Evolutionary conservation across 2,329 filamentous ascomycete species (phyloP).

Genomic region (Amauroascus verrucosus): DNA sequence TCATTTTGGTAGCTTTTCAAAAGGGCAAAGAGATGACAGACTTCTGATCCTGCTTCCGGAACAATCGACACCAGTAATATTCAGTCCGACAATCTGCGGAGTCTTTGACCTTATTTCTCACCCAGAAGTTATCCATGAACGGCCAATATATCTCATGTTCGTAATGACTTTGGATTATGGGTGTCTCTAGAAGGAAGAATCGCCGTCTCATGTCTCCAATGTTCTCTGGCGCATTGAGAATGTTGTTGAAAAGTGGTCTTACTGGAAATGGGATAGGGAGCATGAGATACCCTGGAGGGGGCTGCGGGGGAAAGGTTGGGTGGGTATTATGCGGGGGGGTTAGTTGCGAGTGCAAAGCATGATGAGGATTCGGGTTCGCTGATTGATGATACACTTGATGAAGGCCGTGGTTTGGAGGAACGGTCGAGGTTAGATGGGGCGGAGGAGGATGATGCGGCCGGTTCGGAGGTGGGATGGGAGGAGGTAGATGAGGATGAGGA

Average conservation of each 20-base stretch:
- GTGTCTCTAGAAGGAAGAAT: slow-evolving; percentile 6
- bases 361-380: neutral
- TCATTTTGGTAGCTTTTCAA: neutral
- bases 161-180: slow-evolving; percentile 6
- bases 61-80: slow-evolving; percentile 12
- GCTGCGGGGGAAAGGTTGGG: neutral
- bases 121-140: slow-evolving; percentile 12
- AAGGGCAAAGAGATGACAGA: neutral
- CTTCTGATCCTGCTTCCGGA: slow-evolving; percentile 10
- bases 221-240: slow-evolving; percentile 10
- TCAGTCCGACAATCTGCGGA: slow-evolving; percentile 9
- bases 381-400: neutral
- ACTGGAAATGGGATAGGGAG: slow-evolving; percentile 7
- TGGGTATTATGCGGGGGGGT: neutral
- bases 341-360: neutral
- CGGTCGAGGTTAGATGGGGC: neutral
- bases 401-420: neutral
- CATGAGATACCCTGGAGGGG: slow-evolving; percentile 8
- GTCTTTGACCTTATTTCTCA: slow-evolving; percentile 10
- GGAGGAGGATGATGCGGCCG: neutral
- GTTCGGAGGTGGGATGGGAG: neutral
- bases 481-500: neutral
- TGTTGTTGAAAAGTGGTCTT: slow-evolving; percentile 7
- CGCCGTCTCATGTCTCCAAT: slow-evolving; percentile 9
- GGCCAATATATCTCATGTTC: slow-evolving; percentile 11